These are phyloP conservation scores for Monosporozyma aerobia DNA, from an alignment of 805 yeast genomes.

Conservation along the genomic window DNA sequence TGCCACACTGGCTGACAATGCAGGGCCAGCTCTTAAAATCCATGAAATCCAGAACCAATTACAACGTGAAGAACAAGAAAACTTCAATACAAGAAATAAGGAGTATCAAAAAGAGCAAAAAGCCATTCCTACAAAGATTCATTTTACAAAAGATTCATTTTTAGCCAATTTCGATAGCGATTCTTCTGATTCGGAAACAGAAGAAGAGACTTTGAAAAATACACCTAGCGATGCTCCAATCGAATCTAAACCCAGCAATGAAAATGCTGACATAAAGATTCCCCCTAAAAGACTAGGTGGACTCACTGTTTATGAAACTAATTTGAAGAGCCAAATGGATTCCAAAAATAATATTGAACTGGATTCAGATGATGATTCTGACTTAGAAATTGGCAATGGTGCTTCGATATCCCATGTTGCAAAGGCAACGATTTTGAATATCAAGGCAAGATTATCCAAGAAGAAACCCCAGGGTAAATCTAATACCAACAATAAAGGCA, in stretches of 20 bases:
- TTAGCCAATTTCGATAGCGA: constrained; percentile 16
- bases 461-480: not conserved
- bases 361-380: constrained; percentile 8
- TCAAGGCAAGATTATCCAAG: constrained; percentile 30
- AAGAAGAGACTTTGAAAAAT: not conserved
- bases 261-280: not conserved
- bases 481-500: constrained; percentile 8
- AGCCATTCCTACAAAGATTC: not conserved
- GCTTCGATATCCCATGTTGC: constrained; percentile 14
- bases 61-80: constrained; percentile 4
- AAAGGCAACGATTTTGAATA: constrained; percentile 29
- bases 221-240: not conserved
- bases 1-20: not conserved
- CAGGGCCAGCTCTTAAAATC: constrained; percentile 7
- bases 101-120: constrained; percentile 2
- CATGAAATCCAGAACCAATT: constrained; percentile 14
- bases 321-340: constrained; percentile 10
- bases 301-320: constrained; percentile 16
- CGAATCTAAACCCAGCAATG: not conserved
- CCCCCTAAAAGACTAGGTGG: constrained; percentile 4
- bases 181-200: constrained; percentile 2
- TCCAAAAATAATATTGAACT: constrained; percentile 11
- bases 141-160: constrained; percentile 17
- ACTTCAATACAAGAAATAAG: not conserved
- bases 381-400: constrained; percentile 8